Percentiles rank a stretch among this genome's conserved stretches.
Evolutionary conservation across 139 green algal genomes (phyloP).

Genomic region (Tetradesmus obliquus): DNA sequence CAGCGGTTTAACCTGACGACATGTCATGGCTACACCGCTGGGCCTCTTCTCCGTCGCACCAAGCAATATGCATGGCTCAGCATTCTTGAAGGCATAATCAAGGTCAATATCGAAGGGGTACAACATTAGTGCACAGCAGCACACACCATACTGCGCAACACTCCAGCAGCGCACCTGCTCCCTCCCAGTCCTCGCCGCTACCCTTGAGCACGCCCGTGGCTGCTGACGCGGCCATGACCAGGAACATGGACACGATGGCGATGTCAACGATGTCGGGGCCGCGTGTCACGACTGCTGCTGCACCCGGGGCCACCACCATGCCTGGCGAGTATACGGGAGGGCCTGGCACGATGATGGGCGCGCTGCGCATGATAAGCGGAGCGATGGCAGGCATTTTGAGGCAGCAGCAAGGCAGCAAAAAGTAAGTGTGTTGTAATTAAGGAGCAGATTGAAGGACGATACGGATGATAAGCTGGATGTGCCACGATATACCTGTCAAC

Average conservation of each 20-base stretch:
- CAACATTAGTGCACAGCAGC: too few species aligned
- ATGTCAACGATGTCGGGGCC: constrained; percentile 31
- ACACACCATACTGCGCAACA: too few species aligned
- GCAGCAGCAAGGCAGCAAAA: not conserved
- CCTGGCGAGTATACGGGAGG: not conserved
- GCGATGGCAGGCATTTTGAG: not conserved
- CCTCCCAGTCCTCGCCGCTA: not conserved
- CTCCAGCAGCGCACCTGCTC: not conserved
- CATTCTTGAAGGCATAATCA: too few species aligned
- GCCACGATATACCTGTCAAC: too few species aligned
- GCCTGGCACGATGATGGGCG: constrained; percentile 14
- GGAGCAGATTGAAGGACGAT: too few species aligned
- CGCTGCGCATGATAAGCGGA: not conserved
- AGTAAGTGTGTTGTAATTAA: not conserved
- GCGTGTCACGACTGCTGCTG: not conserved
- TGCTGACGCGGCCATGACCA: constrained; percentile 30
- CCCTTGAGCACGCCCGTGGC: not conserved
- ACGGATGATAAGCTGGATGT: too few species aligned
- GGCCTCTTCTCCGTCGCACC: too few species aligned
- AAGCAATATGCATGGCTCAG: too few species aligned
- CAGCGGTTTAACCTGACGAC: too few species aligned
- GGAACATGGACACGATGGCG: constrained; percentile 36
- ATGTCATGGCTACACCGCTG: too few species aligned
- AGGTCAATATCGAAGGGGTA: too few species aligned
- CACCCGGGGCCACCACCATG: not conserved